Evolutionary conservation across 2,329 filamentous ascomycete genomes (phyloP), one percentile per base, ranked within the genome.

Genomic region (Orbilia brochopaga): DNA sequence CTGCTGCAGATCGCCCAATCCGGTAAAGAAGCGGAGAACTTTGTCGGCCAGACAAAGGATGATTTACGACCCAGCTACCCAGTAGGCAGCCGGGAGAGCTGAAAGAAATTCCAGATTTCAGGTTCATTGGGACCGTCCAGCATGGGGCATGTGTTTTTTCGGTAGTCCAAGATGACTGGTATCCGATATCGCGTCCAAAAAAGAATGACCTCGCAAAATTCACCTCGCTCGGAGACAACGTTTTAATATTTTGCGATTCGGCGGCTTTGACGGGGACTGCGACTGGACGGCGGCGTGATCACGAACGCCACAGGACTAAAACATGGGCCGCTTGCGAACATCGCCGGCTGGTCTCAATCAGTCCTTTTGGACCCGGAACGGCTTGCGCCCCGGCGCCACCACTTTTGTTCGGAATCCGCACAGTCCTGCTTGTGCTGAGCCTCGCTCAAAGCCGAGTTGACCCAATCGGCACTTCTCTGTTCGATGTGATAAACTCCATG

Each of bases 1-100:
- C 24, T 27, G 2, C 44, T 56, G 67, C 67, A 72, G 15, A 60
- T 37, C 30, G 48, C 67, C 55, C 37, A 52, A 72, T 65, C 42
- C 21, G 60, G 67, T 52, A 42, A 72, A 65, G 48, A 60, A 72
- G 24, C 51, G 10, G 67, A 72, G 67, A 61, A 48, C 44, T 48
- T 48, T 23, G 37, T 42, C 37, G 37, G 37, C 37, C 37, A 15
- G 5, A 5, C 37, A 42, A 19, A 10, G 11, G 44, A n/a, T 17
- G n/a, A 21, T 48, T 19, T 48, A 4, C 19, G 11, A 48, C 44
- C n/a, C n/a, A n/a, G n/a, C n/a, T n/a, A n/a, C n/a, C n/a, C n/a
- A 48, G 19, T 48, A 48, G 44, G 44, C 44, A 48, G 44, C 17
- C 19, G 44, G 17, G 44, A 19, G 4, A 48, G 44, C 44, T 48